phyloP scores from a whole-genome alignment of 177 flowering plant species.

The Vitis hybrid region DNA sequence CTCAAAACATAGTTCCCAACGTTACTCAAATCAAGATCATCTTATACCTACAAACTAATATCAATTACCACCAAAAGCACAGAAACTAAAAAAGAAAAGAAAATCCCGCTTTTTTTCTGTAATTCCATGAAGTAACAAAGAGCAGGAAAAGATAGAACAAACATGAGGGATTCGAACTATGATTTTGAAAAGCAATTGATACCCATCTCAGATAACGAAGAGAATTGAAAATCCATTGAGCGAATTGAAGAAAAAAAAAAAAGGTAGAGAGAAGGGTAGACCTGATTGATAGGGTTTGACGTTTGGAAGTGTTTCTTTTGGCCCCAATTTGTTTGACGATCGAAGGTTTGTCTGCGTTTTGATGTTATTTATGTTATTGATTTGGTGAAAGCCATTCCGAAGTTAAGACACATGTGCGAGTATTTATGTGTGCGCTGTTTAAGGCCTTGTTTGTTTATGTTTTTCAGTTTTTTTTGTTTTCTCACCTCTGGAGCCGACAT shows the following conservation, averaged over 20 bases:
- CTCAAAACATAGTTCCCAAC: slow-evolving; percentile 11
- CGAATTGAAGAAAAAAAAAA: slow-evolving; percentile 11
- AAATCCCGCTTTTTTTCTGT: background rate
- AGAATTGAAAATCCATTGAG: slow-evolving; percentile 16
- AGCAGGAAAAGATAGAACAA: background rate
- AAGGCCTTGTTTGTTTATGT: slow-evolving; percentile 10
- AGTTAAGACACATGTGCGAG: slow-evolving; percentile 10
- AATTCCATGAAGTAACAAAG: background rate
- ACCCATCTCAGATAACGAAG: slow-evolving; percentile 15
- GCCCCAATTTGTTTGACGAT: background rate
- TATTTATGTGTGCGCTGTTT: background rate
- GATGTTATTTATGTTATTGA: background rate
- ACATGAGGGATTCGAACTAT: slow-evolving; percentile 8
- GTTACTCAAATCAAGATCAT: background rate
- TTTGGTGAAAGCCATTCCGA: background rate
- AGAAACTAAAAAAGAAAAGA: background rate
- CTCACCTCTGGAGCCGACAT: background rate
- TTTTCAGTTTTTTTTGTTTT: background rate
- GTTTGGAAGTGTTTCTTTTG: background rate
- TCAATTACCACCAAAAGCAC: background rate
- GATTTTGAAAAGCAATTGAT: slow-evolving; percentile 8
- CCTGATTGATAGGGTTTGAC: slow-evolving; percentile 4
- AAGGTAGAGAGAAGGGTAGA: slow-evolving; percentile 6
- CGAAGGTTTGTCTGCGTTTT: background rate
- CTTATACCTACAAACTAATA: background rate